Base-by-base conservation (phyloP, 768 basidiomycete species). In the Boletus reticulatus region DNA sequence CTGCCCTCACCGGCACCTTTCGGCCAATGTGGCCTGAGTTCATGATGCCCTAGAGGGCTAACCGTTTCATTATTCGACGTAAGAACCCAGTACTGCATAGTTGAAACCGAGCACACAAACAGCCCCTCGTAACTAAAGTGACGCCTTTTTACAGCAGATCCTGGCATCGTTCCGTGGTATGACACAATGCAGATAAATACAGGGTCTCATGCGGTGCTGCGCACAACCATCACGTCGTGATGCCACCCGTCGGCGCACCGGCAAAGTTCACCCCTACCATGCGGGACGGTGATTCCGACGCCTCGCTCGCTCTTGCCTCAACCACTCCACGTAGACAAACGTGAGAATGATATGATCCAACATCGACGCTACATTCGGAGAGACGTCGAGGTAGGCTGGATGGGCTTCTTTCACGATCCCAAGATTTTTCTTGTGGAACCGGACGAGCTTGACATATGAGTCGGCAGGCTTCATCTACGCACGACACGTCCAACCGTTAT, bases 281-380 rank as follows among this genome's bases (percentile, higher is more conserved):
- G 27, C 9, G 27, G 27, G 8, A 9, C 12, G n/a, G n/a, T n/a
- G n/a, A n/a, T n/a, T n/a, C 12, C 20, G 42, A 1, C 44, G 39
- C 19, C 46, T 17, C n/a, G 6, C 10, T 24, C 20, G 54, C 16
- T 58, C 48, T 38, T 53, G 31, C 52, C 64, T 59, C 50, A 68
- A 45, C n/a, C 31, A 54, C 47, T 68, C 66, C 0, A 59, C 20
- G 27, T 59, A 67, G 41, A 64, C 32, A 42, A 68, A 72, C 1
- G 68, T 71, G 42, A 70, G 52, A 20, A 71, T 58, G 48, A 70
- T 41, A 12, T 63, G 56, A 52, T 71, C 69, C 52, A 66, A 24
- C 52, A 72, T 64, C 38, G 51, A 27, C 32, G 55, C 58, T 11
- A 51, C 60, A 4, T 47, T 34, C 1, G 56, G 36, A 31, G 66